A percentile compares a stretch with the other conserved stretches of the same genome.
These are phyloP conservation scores for Clonostachys byssicola DNA, from an alignment of 2,329 filamentous ascomycete species.

Conservation along the genomic window DNA sequence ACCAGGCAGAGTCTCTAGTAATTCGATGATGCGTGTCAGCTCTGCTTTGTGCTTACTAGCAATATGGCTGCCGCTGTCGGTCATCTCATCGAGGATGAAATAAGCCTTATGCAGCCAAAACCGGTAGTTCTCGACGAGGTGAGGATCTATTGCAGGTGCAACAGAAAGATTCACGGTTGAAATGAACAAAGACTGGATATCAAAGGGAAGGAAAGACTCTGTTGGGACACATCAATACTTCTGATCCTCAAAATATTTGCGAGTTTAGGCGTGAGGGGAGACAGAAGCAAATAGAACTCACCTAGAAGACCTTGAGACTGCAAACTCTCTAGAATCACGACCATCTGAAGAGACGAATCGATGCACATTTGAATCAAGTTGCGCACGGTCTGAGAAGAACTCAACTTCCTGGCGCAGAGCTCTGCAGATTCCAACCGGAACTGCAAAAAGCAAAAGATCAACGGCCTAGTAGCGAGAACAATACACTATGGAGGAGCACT, in stretches of 20 bases:
- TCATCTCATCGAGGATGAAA: conserved; percentile 39
- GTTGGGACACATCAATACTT: too few relatives aligned
- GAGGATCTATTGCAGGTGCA: conserved; percentile 23
- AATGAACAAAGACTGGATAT: conserved; percentile 37
- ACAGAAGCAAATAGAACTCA: conserved; percentile 11
- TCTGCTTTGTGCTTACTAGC: conserved; percentile 37
- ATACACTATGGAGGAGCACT: conserved; percentile 15
- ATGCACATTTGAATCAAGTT: conserved; percentile 25
- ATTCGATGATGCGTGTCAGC: conserved; percentile 10
- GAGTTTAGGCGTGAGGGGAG: too few relatives aligned
- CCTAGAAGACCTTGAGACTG: conserved; percentile 40
- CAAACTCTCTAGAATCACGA: conserved; percentile 33
- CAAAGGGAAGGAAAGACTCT: conserved; percentile 32
- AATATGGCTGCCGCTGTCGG: conserved; percentile 36
- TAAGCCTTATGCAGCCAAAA: conserved; percentile 22
- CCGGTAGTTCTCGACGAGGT: background rate
- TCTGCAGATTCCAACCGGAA: conserved; percentile 17
- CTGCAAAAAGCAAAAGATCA: conserved; percentile 23
- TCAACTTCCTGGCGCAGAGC: conserved; percentile 20
- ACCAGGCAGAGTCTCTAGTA: too few relatives aligned
- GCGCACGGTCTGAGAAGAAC: conserved; percentile 25
- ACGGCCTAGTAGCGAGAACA: conserved; percentile 20
- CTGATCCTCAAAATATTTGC: too few relatives aligned
- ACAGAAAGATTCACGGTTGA: conserved; percentile 35
- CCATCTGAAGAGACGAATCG: conserved; percentile 23